Conservation (phyloP, 257 asterid genomes). For the Fraxinus excelsior region DNA sequence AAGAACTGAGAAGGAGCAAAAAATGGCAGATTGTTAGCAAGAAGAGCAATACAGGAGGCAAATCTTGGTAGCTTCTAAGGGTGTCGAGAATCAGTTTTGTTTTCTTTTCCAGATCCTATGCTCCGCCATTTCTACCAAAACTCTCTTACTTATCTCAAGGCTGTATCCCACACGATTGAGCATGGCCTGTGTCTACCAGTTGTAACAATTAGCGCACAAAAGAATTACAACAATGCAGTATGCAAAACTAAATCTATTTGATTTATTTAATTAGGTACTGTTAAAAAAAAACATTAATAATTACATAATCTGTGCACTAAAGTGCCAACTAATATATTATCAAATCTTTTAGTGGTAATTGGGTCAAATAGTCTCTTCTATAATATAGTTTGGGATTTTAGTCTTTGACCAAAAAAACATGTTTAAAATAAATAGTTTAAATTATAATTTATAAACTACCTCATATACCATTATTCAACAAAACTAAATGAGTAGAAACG, state of each 20-base stretch:
- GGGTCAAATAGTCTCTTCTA: no score
- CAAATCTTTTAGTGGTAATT: not conserved
- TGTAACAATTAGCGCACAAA: not conserved
- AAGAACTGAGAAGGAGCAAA: constrained; percentile 17
- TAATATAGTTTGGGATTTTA: no score
- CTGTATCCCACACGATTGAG: constrained; percentile 91
- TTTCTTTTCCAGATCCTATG: constrained; percentile 87
- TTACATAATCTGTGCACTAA: not conserved
- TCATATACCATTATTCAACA: no score
- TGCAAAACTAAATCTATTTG: not conserved
- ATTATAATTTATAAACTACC: no score
- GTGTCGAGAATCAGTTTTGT: constrained; percentile 94
- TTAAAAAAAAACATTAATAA: not conserved
- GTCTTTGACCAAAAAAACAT: no score
- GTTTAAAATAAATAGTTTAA: no score
- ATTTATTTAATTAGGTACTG: not conserved
- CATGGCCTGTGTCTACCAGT: constrained; percentile 65
- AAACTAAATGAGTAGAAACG: no score
- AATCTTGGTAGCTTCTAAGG: constrained; percentile 96
- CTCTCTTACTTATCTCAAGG: constrained; percentile 91
- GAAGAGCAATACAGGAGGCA: constrained; percentile 74
- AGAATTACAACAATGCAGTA: not conserved
- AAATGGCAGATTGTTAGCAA: not conserved
- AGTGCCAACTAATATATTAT: not conserved
- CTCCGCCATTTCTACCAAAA: constrained; percentile 98